These are phyloP conservation scores for Neodidymelliopsis sp. DNA, from an alignment of 2,329 filamentous ascomycete species.

Conservation along the genomic window DNA sequence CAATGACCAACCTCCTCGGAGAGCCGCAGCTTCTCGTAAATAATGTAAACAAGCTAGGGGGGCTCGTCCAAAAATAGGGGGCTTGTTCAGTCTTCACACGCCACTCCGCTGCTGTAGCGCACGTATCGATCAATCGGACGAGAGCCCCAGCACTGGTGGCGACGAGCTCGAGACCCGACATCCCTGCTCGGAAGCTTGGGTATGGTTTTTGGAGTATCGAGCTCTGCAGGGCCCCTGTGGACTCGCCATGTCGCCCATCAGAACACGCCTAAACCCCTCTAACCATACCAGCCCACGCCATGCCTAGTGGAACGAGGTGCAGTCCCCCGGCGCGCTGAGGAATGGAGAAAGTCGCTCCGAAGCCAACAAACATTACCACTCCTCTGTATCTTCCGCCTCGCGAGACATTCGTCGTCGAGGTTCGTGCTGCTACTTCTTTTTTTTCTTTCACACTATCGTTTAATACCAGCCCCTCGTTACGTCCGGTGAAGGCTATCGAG, in stretches of 20 bases:
- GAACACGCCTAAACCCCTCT: slow-evolving; percentile 20
- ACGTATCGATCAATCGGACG: slow-evolving; percentile 28
- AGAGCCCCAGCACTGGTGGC: slow-evolving; percentile 27
- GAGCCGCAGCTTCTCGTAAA: slow-evolving; percentile 16
- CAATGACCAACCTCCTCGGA: not conserved
- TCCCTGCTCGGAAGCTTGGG: slow-evolving; percentile 24
- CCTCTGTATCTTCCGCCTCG: slow-evolving; percentile 15
- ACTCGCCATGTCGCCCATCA: slow-evolving; percentile 1
- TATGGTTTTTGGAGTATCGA: slow-evolving; percentile 17
- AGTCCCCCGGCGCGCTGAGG: slow-evolving; percentile 25
- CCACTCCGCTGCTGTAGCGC: slow-evolving; percentile 25
- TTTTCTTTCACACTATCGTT: slow-evolving; percentile 38
- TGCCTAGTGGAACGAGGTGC: slow-evolving; percentile 20
- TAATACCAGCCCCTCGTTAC: slow-evolving; percentile 33
- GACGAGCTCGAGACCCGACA: slow-evolving; percentile 22
- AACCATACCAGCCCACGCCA: slow-evolving; percentile 20
- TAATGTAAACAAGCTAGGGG: slow-evolving; percentile 14
- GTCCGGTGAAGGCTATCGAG: slow-evolving; percentile 5
- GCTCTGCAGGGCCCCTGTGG: slow-evolving; percentile 3
- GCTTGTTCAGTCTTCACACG: slow-evolving; percentile 19
- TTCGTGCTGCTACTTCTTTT: slow-evolving; percentile 25
- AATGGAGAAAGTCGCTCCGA: slow-evolving; percentile 32
- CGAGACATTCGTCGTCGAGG: slow-evolving; percentile 20
- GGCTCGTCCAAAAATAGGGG: slow-evolving; percentile 38
- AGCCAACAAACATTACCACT: slow-evolving; percentile 23